A percentile compares a stretch with the other conserved stretches of the same genome.
Conservation (phyloP, 805 yeast species). For the Spathaspora boniae region DNA sequence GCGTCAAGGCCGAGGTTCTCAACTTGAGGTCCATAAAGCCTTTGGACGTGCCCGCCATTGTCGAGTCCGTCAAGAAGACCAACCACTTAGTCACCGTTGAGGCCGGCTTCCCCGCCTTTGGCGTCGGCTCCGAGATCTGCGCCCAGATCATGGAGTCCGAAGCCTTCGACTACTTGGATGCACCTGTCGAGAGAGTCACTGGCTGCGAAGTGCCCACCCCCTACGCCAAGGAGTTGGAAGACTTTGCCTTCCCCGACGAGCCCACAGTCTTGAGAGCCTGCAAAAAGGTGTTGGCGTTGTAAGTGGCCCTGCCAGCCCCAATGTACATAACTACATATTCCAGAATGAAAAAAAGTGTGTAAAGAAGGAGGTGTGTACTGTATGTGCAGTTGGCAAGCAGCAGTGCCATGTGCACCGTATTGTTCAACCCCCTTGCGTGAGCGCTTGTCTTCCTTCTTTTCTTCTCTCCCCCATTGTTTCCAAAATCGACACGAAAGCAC, state of each 20-base stretch:
- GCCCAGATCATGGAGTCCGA: constrained; percentile 98
- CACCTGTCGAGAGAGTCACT: constrained; percentile 97
- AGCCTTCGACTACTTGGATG: constrained; percentile 96
- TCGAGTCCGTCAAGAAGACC: constrained; percentile 91
- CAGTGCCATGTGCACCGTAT: no score
- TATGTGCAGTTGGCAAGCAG: no score
- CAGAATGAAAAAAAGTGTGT: no score
- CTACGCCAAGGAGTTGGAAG: constrained; percentile 92
- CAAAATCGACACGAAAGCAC: no score
- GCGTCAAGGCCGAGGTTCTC: constrained; percentile 87
- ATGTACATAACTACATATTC: no score
- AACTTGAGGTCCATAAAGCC: constrained; percentile 98
- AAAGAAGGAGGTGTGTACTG: no score
- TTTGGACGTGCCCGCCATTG: constrained; percentile 80
- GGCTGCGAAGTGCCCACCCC: constrained; percentile 99
- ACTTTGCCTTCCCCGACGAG: constrained; percentile 97
- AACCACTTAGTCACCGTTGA: constrained; percentile 95
- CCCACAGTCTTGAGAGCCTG: constrained; percentile 85
- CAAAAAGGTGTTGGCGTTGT: constrained; percentile 73
- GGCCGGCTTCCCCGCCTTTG: constrained; percentile 96
- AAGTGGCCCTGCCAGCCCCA: no score
- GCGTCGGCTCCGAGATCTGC: constrained; percentile 97
- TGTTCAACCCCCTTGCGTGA: no score
- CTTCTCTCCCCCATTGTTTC: no score
- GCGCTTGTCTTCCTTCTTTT: no score